Evolutionary conservation across 148 eudicot species (phyloP), one percentile per base, ranked within the genome.

Genomic region (Fagopyrum tataricum): DNA sequence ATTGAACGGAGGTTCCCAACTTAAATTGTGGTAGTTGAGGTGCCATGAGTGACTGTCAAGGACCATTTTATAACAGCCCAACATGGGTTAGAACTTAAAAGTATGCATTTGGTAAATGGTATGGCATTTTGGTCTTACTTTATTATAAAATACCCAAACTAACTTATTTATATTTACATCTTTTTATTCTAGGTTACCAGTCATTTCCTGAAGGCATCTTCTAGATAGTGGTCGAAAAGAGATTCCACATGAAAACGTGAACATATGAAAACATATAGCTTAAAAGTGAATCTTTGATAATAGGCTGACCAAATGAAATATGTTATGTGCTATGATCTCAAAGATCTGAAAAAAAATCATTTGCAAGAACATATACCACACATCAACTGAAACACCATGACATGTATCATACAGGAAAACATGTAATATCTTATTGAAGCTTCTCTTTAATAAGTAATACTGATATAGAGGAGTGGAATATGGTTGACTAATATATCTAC

Each of bases 21-120:
- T 64, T 43, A 18, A 14, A 11, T 37, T 64, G 44, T 64, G 9
- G 69, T 64, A 64, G 69, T 64, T 61, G 69, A 64, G 69, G 69
- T 64, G 43, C 69, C 44, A 64, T 64, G 6, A 64, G 79, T 39
- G 69, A 64, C 69, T 13, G 43, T 43, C 69, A 64, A 64, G 3
- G 39, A 64, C 69, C 69, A 64, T 64, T 64, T 18, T 13, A 64
- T 37, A 20, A 64, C 43, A 31, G n/a, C 44, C 44, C 44, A 15
- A 14, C 69, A 64, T 64, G 69, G 69, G 42, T 64, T 62, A 4
- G 68, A 59, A 49, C 55, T 53, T 55, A 64, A 43, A 64, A 7
- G 8, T 26, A 61, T 37, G 43, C 69, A 37, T 13, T 64, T 64
- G 43, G 69, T 64, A 43, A 64, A 64, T 64, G 17, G 44, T 7